Conservation (phyloP, 2,329 filamentous ascomycete genomes). For the Stachybotrys chlorohalonatus region DNA sequence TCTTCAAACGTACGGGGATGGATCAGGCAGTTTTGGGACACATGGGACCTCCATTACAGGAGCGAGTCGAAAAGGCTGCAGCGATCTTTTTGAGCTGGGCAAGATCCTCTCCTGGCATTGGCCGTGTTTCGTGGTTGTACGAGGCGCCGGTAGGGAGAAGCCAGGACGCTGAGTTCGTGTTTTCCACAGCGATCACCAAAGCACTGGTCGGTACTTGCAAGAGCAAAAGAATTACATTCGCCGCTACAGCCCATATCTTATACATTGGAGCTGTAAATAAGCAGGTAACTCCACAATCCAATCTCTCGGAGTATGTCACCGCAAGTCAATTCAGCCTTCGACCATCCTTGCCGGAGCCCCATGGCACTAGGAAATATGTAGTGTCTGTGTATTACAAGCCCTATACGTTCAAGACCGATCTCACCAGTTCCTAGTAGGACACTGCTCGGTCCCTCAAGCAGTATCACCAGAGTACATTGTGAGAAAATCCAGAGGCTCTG, state of each 20-base stretch:
- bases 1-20: too few species aligned
- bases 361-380: conserved; percentile 5
- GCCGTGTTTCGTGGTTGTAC: too few species aligned
- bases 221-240: background rate
- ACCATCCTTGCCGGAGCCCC: conserved; percentile 12
- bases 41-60: too few species aligned
- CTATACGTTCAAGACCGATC: conserved; percentile 1
- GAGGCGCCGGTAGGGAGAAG: background rate
- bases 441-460: conserved; percentile 1
- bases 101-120: too few species aligned
- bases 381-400: conserved; percentile 5
- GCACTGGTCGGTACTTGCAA: background rate
- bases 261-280: background rate
- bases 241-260: background rate
- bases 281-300: background rate
- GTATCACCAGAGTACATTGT: conserved; percentile 4
- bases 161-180: background rate
- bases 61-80: too few species aligned
- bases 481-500: conserved; percentile 2
- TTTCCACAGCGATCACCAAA: background rate
- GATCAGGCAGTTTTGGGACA: too few species aligned
- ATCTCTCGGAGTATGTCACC: conserved; percentile 10
- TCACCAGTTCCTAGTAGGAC: conserved; percentile 3
- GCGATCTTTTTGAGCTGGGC: too few species aligned
- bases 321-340: conserved; percentile 16